Evolutionary conservation across 805 yeast species (phyloP), one percentile per base, ranked within the genome.

Genomic region (Monosporozyma servazzii): DNA sequence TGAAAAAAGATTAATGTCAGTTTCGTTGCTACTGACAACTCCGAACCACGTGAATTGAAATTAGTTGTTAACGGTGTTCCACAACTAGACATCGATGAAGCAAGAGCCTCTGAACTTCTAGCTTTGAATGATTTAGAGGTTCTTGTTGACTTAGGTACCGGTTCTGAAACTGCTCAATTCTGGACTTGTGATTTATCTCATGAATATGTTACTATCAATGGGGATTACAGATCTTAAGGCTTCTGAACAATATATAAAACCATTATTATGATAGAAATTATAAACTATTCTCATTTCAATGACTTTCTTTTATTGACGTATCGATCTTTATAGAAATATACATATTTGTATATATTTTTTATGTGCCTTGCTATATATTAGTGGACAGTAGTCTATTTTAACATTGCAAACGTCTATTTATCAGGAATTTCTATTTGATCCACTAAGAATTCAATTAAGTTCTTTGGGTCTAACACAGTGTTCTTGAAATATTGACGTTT

Each of bases 131-230:
- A 91, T 57, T 71, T 93, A 53, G 82, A 80, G 56, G 80, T 93
- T 54, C 73, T 75, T 15, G 83, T 93, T 45, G 81, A 82, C 55
- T 71, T 93, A 52, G 96, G 96, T 3, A 81, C 95, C 9, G 89
- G 90, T 21, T 84, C 82, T 1, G 87, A 84, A 41, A 66, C 67
- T 20, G 84, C 95, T 42, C 78, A 77, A 54, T 87, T 84, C 75
- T 93, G 98, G 97, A 93, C 99, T 2, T 93, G 98, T 70, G 99
- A 93, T 69, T 71, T 93, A 56, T 74, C 90, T 18, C 96, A 91
- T 63, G 99, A 93, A 63, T 93, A 86, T 58, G 86, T 86, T 42
- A 82, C 89, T 23, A 87, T 87, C 60, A 87, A 87, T 60, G 96
- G 93, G 51, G 95, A 87, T 61, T 87, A 87, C 69, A 76, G 95